These are phyloP conservation scores for Cladosporium velox DNA, from an alignment of 2,329 filamentous ascomycete genomes.

Conservation along the genomic window DNA sequence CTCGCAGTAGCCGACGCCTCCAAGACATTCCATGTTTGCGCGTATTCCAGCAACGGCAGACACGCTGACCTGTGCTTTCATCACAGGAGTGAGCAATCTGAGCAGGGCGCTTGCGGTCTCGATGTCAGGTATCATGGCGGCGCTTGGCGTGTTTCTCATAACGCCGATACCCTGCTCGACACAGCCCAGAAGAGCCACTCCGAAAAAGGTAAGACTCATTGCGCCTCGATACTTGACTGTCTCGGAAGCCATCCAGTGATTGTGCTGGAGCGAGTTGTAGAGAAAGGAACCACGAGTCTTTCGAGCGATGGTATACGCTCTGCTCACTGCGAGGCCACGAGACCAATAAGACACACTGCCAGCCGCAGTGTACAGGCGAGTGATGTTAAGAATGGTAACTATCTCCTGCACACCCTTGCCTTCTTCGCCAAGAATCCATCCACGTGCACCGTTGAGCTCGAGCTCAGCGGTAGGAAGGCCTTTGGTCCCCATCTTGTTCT, in stretches of 20 bases:
- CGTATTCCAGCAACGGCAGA: conserved; percentile 53
- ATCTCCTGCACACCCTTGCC: conserved; percentile 70
- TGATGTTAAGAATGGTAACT: conserved; percentile 67
- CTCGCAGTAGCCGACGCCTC: conserved; percentile 67
- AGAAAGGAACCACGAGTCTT: conserved; percentile 54
- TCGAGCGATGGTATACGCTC: conserved; percentile 60
- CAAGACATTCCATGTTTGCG: conserved; percentile 64
- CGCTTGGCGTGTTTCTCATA: neutral
- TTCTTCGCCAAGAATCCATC: conserved; percentile 64
- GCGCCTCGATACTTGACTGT: conserved; percentile 58
- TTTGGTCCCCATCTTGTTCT: conserved; percentile 71
- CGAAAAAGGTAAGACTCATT: conserved; percentile 59
- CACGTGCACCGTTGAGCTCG: conserved; percentile 48
- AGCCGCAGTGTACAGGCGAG: conserved; percentile 60
- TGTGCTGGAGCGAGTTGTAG: conserved; percentile 57
- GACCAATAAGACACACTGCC: conserved; percentile 56
- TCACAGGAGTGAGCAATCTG: conserved; percentile 60
- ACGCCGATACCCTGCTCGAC: conserved; percentile 48
- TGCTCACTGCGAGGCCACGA: conserved; percentile 59
- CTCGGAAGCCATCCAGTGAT: conserved; percentile 59
- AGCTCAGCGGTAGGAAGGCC: conserved; percentile 72
- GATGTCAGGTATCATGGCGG: neutral
- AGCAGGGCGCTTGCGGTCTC: conserved; percentile 47
- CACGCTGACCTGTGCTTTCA: conserved; percentile 61
- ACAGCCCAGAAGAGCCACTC: conserved; percentile 56